phyloP scores from a whole-genome alignment of 371 early-diverging fungal genomes.

The Syncephalastrum sp. region DNA sequence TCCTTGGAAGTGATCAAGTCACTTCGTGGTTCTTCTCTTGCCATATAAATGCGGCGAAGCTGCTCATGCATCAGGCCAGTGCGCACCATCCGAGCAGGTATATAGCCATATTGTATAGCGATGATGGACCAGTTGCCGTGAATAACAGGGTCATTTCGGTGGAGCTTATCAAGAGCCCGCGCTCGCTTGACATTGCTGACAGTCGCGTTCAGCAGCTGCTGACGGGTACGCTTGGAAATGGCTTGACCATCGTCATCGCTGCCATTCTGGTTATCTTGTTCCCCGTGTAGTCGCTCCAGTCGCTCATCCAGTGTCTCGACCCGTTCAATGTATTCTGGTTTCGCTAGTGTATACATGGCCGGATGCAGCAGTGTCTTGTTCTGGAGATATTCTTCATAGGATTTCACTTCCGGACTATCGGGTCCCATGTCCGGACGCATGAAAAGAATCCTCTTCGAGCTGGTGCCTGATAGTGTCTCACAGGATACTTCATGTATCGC shows the following conservation, averaged over 20 bases:
- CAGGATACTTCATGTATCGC: not conserved
- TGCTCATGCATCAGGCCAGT: constrained; percentile 38
- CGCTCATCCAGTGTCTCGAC: constrained; percentile 29
- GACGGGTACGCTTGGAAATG: too few relatives aligned
- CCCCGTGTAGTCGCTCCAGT: constrained; percentile 23
- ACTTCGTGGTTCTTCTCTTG: too few relatives aligned
- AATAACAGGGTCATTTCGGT: not conserved
- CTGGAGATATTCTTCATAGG: constrained; percentile 8
- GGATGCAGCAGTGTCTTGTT: constrained; percentile 8
- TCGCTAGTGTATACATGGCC: constrained; percentile 5
- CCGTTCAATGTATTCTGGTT: not conserved
- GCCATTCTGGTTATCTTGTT: not conserved
- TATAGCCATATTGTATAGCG: constrained; percentile 46
- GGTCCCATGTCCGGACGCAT: constrained; percentile 18
- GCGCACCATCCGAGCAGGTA: constrained; percentile 41
- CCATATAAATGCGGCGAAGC: constrained; percentile 16
- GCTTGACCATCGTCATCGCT: too few relatives aligned
- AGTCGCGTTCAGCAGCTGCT: too few relatives aligned
- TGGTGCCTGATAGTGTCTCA: constrained; percentile 9
- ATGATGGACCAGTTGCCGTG: constrained; percentile 27
- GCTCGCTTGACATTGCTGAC: too few relatives aligned
- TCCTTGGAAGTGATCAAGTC: not conserved
- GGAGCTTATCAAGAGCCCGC: not conserved
- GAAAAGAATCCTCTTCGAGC: not conserved
- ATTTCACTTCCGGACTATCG: constrained; percentile 19